A percentile compares a stretch with the other conserved stretches of the same genome.
These are phyloP conservation scores for Vaccinium vitisidaea DNA, from an alignment of 148 eudicot species.

Conservation along the genomic window DNA sequence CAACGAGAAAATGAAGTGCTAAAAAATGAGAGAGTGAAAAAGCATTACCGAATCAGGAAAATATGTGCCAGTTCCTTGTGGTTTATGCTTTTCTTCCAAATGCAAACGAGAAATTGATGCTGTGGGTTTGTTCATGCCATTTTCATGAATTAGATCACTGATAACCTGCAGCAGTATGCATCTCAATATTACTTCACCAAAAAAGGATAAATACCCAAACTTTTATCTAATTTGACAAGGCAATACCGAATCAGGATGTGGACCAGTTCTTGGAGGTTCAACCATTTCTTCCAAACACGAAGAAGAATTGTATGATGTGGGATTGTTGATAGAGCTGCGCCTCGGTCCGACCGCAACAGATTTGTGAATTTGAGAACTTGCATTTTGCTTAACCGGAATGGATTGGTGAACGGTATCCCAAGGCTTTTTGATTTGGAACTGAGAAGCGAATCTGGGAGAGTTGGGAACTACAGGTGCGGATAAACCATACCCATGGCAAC, in stretches of 20 bases:
- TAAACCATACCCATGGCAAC: conserved; percentile 34
- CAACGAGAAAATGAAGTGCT: background rate
- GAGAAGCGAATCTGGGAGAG: conserved; percentile 25
- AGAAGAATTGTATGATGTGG: conserved; percentile 15
- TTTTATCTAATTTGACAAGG: background rate
- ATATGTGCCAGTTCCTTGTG: conserved; percentile 46
- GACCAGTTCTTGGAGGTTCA: conserved; percentile 38
- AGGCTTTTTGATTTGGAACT: conserved; percentile 17
- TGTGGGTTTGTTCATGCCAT: conserved; percentile 10
- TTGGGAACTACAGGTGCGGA: conserved; percentile 15
- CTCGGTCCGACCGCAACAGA: conserved; percentile 18
- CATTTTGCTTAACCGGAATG: conserved; percentile 23
- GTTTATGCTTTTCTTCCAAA: conserved; percentile 22
- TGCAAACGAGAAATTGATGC: conserved; percentile 17
- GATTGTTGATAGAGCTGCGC: conserved; percentile 5
- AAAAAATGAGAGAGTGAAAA: background rate
- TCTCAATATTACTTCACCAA: background rate
- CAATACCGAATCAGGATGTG: conserved; percentile 11
- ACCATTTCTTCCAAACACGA: conserved; percentile 22
- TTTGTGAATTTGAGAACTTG: conserved; percentile 19
- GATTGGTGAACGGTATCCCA: conserved; percentile 32
- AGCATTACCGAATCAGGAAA: conserved; percentile 17
- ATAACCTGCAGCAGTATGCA: background rate
- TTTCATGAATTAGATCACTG: background rate
- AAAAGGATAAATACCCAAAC: background rate